A percentile compares a stretch with the other conserved stretches of the same genome.
Conservation (phyloP, 495 filamentous ascomycete genomes). For the Tuber microsphaerosporum region DNA sequence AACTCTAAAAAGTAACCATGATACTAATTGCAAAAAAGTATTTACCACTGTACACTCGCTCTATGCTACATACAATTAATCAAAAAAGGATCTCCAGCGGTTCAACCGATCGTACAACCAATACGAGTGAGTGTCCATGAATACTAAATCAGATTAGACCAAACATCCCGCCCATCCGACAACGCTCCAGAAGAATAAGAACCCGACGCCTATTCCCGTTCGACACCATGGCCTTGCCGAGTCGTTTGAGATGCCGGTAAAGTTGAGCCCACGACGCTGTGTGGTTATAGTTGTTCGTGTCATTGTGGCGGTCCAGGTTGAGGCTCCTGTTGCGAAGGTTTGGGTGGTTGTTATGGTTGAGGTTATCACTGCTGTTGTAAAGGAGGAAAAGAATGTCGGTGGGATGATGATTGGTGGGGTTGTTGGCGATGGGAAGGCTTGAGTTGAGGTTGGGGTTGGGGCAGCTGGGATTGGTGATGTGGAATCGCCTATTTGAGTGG, state of each 20-base stretch:
- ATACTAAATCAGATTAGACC: background rate
- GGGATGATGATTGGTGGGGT: background rate
- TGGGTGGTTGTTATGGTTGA: background rate
- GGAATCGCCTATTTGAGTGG: constrained; percentile 38
- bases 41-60: background rate
- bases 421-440: background rate
- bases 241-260: background rate
- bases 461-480: background rate
- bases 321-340: background rate
- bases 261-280: background rate
- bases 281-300: background rate
- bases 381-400: background rate
- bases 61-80: background rate
- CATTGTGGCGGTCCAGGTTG: background rate
- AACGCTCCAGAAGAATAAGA: background rate
- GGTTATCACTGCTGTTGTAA: background rate
- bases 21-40: background rate
- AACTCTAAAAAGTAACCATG: too few species aligned
- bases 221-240: background rate
- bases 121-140: background rate
- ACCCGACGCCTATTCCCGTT: background rate
- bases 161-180: background rate
- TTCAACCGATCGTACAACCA: background rate
- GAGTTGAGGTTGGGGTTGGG: background rate
- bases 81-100: background rate